Conservation (phyloP, 495 filamentous ascomycete species). For the Podospora anserina region DNA sequence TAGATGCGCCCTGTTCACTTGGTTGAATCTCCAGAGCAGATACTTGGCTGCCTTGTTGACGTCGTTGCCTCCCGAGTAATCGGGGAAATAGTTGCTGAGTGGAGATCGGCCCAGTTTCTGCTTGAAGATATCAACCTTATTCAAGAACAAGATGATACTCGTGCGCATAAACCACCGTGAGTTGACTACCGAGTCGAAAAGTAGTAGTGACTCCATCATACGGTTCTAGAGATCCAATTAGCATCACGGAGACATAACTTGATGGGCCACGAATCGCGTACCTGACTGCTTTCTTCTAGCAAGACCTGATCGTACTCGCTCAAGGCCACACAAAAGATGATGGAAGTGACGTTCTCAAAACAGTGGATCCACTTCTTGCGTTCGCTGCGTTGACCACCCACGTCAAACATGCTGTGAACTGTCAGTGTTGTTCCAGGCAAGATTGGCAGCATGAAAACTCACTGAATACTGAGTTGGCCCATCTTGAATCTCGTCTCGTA, state of each 20-base stretch:
- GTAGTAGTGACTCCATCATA: conserved; percentile 95
- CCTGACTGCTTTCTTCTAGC: conserved; percentile 95
- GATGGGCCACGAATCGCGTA: conserved; percentile 37
- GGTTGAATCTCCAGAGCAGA: conserved; percentile 95
- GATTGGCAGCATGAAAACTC: conserved; percentile 37
- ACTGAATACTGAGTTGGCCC: conserved; percentile 99
- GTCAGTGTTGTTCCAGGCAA: conserved; percentile 26
- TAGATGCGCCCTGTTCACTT: conserved; percentile 93
- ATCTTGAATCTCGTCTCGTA: conserved; percentile 98
- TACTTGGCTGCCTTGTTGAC: conserved; percentile 98
- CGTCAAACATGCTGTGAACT: conserved; percentile 87
- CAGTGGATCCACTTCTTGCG: conserved; percentile 99
- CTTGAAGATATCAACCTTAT: conserved; percentile 98
- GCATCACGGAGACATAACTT: conserved; percentile 7
- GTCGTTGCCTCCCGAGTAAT: conserved; percentile 96
- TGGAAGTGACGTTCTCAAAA: conserved; percentile 99
- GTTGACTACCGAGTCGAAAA: conserved; percentile 99
- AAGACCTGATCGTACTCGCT: conserved; percentile 98
- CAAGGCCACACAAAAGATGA: conserved; percentile 97
- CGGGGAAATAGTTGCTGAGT: conserved; percentile 90
- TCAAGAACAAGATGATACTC: conserved; percentile 96
- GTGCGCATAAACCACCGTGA: conserved; percentile 99
- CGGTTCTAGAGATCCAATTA: conserved; percentile 65
- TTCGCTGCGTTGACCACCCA: conserved; percentile 94
- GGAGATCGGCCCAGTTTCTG: conserved; percentile 87